phyloP scores from a whole-genome alignment of 2,329 filamentous ascomycete genomes.

The Daldinia sp. region DNA sequence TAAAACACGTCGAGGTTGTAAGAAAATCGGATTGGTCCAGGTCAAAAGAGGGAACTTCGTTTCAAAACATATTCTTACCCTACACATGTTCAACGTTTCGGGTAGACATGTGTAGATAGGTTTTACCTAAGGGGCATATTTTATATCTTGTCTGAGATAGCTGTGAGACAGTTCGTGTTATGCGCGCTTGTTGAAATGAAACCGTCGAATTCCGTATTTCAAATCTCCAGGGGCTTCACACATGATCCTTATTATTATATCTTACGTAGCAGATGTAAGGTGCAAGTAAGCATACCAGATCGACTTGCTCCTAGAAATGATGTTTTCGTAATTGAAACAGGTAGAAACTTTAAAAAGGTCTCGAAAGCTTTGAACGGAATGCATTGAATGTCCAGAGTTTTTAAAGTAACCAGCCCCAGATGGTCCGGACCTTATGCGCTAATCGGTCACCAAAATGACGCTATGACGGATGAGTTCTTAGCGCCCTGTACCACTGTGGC shows the following conservation, averaged over 20 bases:
- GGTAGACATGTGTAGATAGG: neutral
- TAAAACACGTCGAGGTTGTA: neutral
- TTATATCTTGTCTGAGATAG: neutral
- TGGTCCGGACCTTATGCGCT: constrained; percentile 10
- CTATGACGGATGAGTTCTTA: constrained; percentile 25
- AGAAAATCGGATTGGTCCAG: neutral
- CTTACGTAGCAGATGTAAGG: too few species aligned
- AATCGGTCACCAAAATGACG: constrained; percentile 24
- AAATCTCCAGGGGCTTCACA: too few species aligned
- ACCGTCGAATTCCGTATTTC: neutral
- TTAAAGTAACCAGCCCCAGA: neutral
- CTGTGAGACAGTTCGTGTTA: too few species aligned
- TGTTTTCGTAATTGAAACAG: neutral
- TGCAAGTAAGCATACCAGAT: neutral
- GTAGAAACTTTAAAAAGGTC: neutral
- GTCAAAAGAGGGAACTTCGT: neutral
- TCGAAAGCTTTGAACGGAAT: too few species aligned
- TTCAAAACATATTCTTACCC: too few species aligned
- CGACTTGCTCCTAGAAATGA: neutral
- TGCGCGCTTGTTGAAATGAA: neutral
- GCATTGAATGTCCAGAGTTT: too few species aligned
- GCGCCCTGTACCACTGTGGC: constrained; percentile 22
- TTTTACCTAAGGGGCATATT: neutral
- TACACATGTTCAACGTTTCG: neutral
- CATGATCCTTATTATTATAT: too few species aligned